Evolutionary conservation across 371 early-diverging fungal species (phyloP).

Genomic region (Mucor lusitanicus): DNA sequence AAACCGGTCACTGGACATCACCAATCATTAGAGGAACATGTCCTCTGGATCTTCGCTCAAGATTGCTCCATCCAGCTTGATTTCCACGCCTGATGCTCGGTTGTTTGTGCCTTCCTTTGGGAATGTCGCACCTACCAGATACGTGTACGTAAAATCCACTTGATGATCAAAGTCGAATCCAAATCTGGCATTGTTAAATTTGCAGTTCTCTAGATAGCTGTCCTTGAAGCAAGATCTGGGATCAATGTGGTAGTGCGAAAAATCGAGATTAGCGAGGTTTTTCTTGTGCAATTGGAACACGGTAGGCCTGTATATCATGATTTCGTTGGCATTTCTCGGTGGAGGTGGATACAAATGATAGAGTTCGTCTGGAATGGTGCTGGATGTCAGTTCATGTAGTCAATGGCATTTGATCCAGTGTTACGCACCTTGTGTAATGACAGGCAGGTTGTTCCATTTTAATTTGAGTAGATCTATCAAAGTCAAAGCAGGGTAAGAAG

Average conservation of each 20-base stretch:
- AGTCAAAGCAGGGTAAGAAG: not conserved
- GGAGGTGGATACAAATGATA: conserved; percentile 26
- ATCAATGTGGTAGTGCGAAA: conserved; percentile 38
- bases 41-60: not conserved
- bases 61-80: conserved; percentile 13
- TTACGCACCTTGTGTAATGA: conserved; percentile 40
- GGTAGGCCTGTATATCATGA: not conserved
- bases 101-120: conserved; percentile 27
- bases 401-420: not conserved
- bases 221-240: conserved; percentile 34
- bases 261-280: conserved; percentile 33
- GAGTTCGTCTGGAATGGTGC: conserved; percentile 23
- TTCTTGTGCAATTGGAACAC: conserved; percentile 24
- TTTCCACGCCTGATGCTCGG: conserved; percentile 15
- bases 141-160: conserved; percentile 29
- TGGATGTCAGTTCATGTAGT: not conserved
- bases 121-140: conserved; percentile 26
- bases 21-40: not conserved
- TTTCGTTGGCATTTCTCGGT: not conserved
- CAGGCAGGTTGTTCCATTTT: conserved; percentile 31
- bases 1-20: conserved; percentile 3
- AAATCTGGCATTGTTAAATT: conserved; percentile 32
- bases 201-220: conserved; percentile 35
- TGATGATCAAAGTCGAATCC: conserved; percentile 38
- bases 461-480: conserved; percentile 27